phyloP scores from a whole-genome alignment of 1,284 basidiomycete genomes.

The Calocybe gambosa region DNA sequence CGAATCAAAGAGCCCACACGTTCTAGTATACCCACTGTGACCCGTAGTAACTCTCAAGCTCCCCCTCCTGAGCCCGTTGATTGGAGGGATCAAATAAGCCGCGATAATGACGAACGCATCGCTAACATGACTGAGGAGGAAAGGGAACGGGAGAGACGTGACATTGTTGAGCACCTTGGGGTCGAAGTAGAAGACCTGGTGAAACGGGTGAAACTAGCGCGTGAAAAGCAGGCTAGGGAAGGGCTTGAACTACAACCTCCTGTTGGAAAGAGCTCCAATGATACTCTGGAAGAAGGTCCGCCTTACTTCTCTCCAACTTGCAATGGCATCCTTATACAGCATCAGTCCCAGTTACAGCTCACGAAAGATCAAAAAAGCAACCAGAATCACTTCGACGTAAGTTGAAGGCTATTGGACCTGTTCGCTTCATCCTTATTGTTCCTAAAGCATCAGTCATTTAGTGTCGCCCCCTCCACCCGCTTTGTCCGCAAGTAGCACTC shows the following conservation, averaged over 20 bases:
- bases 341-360: constrained; percentile 23
- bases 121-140: constrained; percentile 54
- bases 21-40: constrained; percentile 22
- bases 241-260: not conserved
- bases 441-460: constrained; percentile 13
- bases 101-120: constrained; percentile 50
- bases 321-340: not conserved
- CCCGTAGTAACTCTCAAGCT: constrained; percentile 4
- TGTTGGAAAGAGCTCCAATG: not conserved
- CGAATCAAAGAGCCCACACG: constrained; percentile 21
- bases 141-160: constrained; percentile 48
- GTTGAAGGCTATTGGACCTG: constrained; percentile 3
- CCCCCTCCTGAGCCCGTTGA: constrained; percentile 20
- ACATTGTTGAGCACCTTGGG: constrained; percentile 67
- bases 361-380: constrained; percentile 14
- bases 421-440: not conserved
- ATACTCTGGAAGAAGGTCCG: constrained; percentile 17
- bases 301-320: constrained; percentile 1
- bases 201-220: constrained; percentile 42
- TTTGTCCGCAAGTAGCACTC: constrained; percentile 30
- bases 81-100: constrained; percentile 42
- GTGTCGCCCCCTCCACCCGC: constrained; percentile 32
- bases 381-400: constrained; percentile 21
- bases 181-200: constrained; percentile 54
- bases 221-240: constrained; percentile 26